phyloP scores from a whole-genome alignment of 140 eudicot species.

The Stevia rebaudiana region DNA sequence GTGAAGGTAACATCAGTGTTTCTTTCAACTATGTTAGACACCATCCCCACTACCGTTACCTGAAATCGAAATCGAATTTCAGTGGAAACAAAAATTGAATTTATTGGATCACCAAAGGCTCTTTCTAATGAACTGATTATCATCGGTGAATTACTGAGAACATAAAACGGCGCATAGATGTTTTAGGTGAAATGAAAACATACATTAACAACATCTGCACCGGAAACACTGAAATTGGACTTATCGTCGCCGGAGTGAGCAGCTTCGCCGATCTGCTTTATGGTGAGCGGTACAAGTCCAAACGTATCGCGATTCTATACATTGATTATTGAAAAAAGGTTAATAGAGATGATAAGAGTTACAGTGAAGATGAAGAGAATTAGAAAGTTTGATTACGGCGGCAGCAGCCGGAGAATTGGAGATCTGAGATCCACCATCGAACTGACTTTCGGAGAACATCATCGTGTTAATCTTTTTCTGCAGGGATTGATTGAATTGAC shows the following conservation, averaged over 20 bases:
- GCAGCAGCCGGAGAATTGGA: conserved; percentile 33
- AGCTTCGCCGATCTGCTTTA: conserved; percentile 73
- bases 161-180: background rate
- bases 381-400: conserved; percentile 10
- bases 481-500: background rate
- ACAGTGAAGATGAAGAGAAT: background rate
- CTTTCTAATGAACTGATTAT: background rate
- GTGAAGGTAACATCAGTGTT: conserved; percentile 62
- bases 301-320: conserved; percentile 61
- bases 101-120: background rate
- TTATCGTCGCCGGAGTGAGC: conserved; percentile 55
- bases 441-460: conserved; percentile 35
- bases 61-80: background rate
- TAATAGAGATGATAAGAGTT: background rate
- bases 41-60: conserved; percentile 81
- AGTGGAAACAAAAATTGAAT: background rate
- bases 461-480: background rate
- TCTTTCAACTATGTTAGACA: conserved; percentile 44
- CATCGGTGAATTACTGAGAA: background rate
- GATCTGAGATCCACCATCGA: conserved; percentile 44
- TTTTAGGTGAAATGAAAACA: background rate
- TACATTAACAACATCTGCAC: conserved; percentile 67
- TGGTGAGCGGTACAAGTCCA: conserved; percentile 60
- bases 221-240: conserved; percentile 47
- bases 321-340: background rate